Evolutionary conservation across 306 rosid genomes (phyloP).

Genomic region (Pyrus pyrifolia): DNA sequence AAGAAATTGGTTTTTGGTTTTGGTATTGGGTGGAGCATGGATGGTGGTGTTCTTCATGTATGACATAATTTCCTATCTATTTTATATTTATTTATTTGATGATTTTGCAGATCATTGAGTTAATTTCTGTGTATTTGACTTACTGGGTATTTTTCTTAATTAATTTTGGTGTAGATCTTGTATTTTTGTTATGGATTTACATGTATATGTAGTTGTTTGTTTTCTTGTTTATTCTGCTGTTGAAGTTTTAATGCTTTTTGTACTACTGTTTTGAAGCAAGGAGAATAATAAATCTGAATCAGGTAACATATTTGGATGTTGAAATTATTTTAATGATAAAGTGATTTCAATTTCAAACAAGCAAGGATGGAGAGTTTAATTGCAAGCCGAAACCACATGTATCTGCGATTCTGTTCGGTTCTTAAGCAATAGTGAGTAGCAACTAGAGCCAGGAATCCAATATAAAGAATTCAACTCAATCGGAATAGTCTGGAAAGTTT

Average conservation of each 20-base stretch:
- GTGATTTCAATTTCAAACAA: background rate
- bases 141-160: background rate
- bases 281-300: background rate
- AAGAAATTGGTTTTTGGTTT: background rate
- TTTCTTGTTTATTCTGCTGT: background rate
- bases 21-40: no score
- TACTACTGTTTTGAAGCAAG: background rate
- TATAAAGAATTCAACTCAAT: background rate
- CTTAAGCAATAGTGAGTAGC: background rate
- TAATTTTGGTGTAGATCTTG: background rate
- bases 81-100: background rate
- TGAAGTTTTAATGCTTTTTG: background rate
- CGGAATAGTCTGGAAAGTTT: background rate
- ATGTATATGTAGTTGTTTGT: background rate
- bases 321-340: background rate
- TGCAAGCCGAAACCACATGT: background rate
- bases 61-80: background rate
- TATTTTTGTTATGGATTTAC: background rate
- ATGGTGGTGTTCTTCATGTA: background rate
- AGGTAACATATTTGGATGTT: background rate
- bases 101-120: background rate
- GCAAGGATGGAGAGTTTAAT: background rate
- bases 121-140: background rate
- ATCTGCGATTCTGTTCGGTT: background rate
- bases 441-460: background rate